Evolutionary conservation across 805 yeast species (phyloP), one percentile per base, ranked within the genome.

Genomic region (Metschnikowia sp.): DNA sequence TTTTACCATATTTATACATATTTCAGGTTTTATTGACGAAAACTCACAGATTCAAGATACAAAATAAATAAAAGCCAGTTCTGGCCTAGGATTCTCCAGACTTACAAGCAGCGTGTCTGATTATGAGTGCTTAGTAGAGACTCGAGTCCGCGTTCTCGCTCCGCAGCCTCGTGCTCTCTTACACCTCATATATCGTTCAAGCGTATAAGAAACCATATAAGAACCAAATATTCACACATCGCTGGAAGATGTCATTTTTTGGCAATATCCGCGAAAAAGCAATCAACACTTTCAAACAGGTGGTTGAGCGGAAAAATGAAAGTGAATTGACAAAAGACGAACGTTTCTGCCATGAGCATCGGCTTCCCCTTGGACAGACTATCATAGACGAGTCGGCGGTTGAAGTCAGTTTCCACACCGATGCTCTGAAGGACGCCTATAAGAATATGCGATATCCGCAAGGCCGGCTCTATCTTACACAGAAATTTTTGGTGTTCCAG

Each of bases 381-480:
- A 74, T 89, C 11, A 57, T 86, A 46, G 84, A 79, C 49, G 87
- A 85, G 54, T 77, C 79, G 8, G 77, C 83, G 10, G 91, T 86
- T 0, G 96, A 89, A 50, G 56, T 73, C 6, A 58, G 57, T 13
- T 56, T 68, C 45, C 57, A 49, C 39, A 61, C 74, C 5, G 68
- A 62, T 13, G 53, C 57, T 8, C 48, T 48, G 32, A 59, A 54
- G 28, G 63, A 59, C 18, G 58, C 56, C 7, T 57, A 54, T 33
- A 56, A 54, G 36, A 54, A 56, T 48, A 30, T 40, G 30, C 41
- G 48, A 10, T 58, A 48, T 67, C 74, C 72, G 66, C 86, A 44
- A 87, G 99, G 57, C 68, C 75, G 67, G 33, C 56, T 91, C n/a
- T 84, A 72, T 55, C 64, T 94, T 38, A 86, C 96, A 1, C 81